Percentiles rank a stretch among this genome's conserved stretches.
Conservation (phyloP, 768 basidiomycete genomes). For the Thelephora aurantiotincta region DNA sequence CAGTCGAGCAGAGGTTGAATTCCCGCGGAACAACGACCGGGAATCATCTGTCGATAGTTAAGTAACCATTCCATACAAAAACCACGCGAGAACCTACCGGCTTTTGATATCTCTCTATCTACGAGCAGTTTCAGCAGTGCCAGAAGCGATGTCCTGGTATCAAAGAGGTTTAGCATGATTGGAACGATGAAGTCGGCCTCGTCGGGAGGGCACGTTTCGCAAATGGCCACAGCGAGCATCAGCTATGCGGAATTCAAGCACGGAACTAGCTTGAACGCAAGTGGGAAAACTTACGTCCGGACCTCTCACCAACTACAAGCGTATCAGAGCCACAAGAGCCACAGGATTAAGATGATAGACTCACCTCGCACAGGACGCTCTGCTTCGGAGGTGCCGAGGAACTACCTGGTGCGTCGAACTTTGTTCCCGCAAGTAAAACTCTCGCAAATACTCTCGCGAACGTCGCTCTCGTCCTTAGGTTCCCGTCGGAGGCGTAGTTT, state of each 20-base stretch:
- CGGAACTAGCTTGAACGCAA: neutral
- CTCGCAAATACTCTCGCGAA: constrained; percentile 78
- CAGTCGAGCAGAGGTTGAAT: constrained; percentile 78
- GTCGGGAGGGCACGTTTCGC: constrained; percentile 65
- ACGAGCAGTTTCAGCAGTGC: constrained; percentile 71
- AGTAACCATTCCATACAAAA: neutral
- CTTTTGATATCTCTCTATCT: constrained; percentile 67
- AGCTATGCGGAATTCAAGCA: constrained; percentile 30
- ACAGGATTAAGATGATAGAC: constrained; percentile 1
- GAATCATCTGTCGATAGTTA: constrained; percentile 12
- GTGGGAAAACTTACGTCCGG: constrained; percentile 39
- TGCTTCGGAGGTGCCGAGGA: constrained; percentile 10
- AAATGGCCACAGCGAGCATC: constrained; percentile 71
- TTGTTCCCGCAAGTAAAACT: constrained; percentile 68
- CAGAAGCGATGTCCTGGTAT: constrained; percentile 60
- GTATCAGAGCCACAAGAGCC: constrained; percentile 2
- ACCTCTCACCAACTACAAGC: constrained; percentile 49
- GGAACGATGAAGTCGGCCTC: constrained; percentile 80
- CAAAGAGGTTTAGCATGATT: constrained; percentile 76
- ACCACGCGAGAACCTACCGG: constrained; percentile 31
- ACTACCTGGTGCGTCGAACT: constrained; percentile 51
- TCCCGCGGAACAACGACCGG: constrained; percentile 57
- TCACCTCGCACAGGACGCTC: constrained; percentile 21
- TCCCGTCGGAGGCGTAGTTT: constrained; percentile 59
- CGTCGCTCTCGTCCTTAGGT: constrained; percentile 56